A percentile compares a stretch with the other conserved stretches of the same genome.
Evolutionary conservation across 1,284 basidiomycete genomes (phyloP).

Genomic region (Ganoderma leucocontextum): DNA sequence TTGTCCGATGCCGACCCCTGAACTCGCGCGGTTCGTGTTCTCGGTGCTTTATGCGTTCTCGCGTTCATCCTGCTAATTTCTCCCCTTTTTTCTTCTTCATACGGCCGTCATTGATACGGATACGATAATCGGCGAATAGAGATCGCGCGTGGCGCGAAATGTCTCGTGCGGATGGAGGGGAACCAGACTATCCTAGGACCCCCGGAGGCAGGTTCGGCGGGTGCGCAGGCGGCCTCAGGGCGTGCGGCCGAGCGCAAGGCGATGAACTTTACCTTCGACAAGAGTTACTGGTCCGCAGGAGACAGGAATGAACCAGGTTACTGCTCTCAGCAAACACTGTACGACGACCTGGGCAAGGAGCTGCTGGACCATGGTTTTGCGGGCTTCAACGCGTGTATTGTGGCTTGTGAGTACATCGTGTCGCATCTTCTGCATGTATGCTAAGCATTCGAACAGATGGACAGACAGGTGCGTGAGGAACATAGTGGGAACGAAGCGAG

Average conservation of each 20-base stretch:
- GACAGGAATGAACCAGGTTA: constrained; percentile 87
- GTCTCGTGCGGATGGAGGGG: constrained; percentile 92
- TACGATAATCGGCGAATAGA: constrained; percentile 57
- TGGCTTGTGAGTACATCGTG: constrained; percentile 82
- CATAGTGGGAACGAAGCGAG: constrained; percentile 6
- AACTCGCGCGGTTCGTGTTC: constrained; percentile 83
- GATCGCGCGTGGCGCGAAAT: constrained; percentile 89
- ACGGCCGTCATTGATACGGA: background rate
- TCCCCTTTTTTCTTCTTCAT: constrained; percentile 6
- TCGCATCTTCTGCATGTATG: constrained; percentile 16
- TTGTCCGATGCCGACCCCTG: constrained; percentile 95
- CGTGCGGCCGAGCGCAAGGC: constrained; percentile 88
- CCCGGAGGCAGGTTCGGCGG: constrained; percentile 77
- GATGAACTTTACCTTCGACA: constrained; percentile 93
- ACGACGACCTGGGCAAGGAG: constrained; percentile 94
- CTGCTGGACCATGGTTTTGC: constrained; percentile 94
- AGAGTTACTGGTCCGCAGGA: constrained; percentile 95
- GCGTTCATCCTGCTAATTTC: constrained; percentile 19
- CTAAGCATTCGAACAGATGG: constrained; percentile 63
- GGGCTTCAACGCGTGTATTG: constrained; percentile 97
- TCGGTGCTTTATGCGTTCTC: constrained; percentile 16
- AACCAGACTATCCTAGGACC: constrained; percentile 92
- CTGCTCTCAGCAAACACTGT: constrained; percentile 93
- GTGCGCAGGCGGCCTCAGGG: constrained; percentile 64
- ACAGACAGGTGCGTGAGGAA: constrained; percentile 75